Base-by-base conservation (phyloP, 345 rosid species). In the Crucihimalaya himalaica region DNA sequence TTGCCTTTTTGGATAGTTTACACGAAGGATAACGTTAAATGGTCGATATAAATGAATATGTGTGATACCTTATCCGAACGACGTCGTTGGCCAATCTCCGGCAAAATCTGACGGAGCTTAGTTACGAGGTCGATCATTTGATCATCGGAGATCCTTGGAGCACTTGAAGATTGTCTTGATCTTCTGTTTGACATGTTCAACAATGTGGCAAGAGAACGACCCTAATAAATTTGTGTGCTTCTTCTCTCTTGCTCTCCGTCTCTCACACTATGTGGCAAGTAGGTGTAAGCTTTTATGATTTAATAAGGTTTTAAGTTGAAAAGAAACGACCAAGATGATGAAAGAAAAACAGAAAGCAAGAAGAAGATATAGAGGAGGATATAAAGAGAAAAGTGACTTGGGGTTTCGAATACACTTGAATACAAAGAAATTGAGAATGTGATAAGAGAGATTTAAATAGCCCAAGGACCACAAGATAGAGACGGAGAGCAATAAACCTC, bases 91-190 rank as follows among this genome's bases (percentile, higher is more conserved):
- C 89, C 86, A 74, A 91, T 87, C 87, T 94, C 98, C 1, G 98
- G 98, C 29, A 94, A 90, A 77, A 91, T 82, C 31, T 87, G 89
- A 35, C 88, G 91, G 76, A 94, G 77, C 78, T 94, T 94, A 77
- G 96, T 75, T 70, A 94, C 83, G 14, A 94, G 98, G 40, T 89
- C 87, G 28, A 85, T 84, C 86, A 94, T 94, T 79, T 91, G 98
- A 73, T 88, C 95, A 78, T 94, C 97, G 10, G 78, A 86, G 86
- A 94, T 94, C 77, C 97, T 83, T 2, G 98, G 81, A 73, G 58
- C 73, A 34, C 88, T 73, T 11, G 88, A 68, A 52, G 67, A 60
- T 67, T 87, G 95, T 83, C 95, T 91, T 31, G 96, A 83, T 81
- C 97, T 88, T 79, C 98, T 83, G 82, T 85, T 79, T 54, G 98